A percentile compares a stretch with the other conserved stretches of the same genome.
Evolutionary conservation across 768 basidiomycete genomes (phyloP).

Genomic region (Tylopilus felleus): DNA sequence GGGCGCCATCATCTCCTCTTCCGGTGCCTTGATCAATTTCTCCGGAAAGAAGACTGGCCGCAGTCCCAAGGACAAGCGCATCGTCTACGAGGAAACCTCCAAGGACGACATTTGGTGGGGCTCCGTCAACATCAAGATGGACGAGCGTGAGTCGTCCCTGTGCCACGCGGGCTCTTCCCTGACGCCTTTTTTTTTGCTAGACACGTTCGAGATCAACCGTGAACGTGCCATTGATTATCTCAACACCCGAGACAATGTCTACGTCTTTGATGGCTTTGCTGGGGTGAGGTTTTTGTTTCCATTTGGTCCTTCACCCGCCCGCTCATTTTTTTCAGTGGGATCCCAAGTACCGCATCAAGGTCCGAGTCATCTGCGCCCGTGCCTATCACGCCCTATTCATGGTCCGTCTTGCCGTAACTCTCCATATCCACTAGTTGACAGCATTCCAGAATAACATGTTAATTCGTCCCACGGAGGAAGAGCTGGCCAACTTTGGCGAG

Average conservation of each 20-base stretch:
- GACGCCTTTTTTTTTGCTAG: slow-evolving; percentile 32
- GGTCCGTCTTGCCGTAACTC: slow-evolving; percentile 47
- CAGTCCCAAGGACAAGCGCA: slow-evolving; percentile 98
- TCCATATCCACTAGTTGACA: slow-evolving; percentile 6
- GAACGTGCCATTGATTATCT: slow-evolving; percentile 99
- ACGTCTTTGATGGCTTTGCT: slow-evolving; percentile 94
- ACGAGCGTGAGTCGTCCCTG: slow-evolving; percentile 66
- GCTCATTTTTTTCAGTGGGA: slow-evolving; percentile 66
- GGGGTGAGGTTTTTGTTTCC: slow-evolving; percentile 50
- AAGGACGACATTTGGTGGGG: slow-evolving; percentile 99
- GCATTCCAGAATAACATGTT: slow-evolving; percentile 90
- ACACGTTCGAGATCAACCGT: slow-evolving; percentile 99
- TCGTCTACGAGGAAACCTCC: slow-evolving; percentile 94
- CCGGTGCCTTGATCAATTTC: slow-evolving; percentile 98
- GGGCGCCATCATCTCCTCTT: slow-evolving; percentile 95
- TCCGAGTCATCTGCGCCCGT: slow-evolving; percentile 96
- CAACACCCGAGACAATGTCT: slow-evolving; percentile 97
- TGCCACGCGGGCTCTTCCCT: background rate
- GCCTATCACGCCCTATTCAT: slow-evolving; percentile 99
- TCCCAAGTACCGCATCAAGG: slow-evolving; percentile 98
- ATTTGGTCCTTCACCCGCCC: background rate
- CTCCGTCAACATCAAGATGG: slow-evolving; percentile 98
- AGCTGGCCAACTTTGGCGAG: slow-evolving; percentile 91
- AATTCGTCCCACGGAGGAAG: slow-evolving; percentile 94
- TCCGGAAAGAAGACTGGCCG: slow-evolving; percentile 99